phyloP scores from a whole-genome alignment of 1,284 basidiomycete species.

The Kalmanozyma brasiliensis region DNA sequence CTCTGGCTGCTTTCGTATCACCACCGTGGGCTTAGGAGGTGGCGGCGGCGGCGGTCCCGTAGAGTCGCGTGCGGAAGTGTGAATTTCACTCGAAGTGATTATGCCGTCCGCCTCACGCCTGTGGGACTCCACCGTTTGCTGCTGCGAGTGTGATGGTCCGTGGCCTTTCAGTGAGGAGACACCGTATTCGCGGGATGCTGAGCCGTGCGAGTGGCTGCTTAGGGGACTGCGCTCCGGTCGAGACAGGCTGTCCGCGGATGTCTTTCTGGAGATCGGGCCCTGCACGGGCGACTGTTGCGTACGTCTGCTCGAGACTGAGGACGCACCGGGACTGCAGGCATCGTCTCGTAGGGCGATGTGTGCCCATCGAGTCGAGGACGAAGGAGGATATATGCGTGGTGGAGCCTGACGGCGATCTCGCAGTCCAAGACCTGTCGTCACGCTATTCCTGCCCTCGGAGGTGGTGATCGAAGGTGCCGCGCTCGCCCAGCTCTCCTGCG shows the following conservation, averaged over 20 bases:
- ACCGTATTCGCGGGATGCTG: conserved; percentile 7
- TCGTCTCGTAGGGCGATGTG: conserved; percentile 33
- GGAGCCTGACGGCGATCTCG: conserved; percentile 53
- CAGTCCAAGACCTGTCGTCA: conserved; percentile 26
- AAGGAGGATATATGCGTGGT: conserved; percentile 57
- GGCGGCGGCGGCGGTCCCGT: conserved; percentile 39
- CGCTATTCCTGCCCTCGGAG: conserved; percentile 26
- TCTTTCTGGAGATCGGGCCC: conserved; percentile 22
- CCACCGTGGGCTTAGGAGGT: conserved; percentile 33
- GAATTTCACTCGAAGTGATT: conserved; percentile 3
- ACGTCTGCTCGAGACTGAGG: conserved; percentile 9
- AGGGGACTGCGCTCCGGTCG: conserved; percentile 31
- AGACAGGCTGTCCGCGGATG: conserved; percentile 33
- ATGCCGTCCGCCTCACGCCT: background rate
- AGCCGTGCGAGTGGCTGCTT: conserved; percentile 20
- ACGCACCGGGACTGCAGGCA: conserved; percentile 5
- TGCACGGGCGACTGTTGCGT: conserved; percentile 16
- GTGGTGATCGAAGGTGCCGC: conserved; percentile 29
- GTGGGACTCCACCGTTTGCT: conserved; percentile 3
- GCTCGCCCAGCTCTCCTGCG: conserved; percentile 44
- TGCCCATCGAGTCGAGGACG: conserved; percentile 38
- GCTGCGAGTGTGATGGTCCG: background rate
- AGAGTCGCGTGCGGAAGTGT: conserved; percentile 28
- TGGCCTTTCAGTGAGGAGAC: conserved; percentile 1
- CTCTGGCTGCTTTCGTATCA: conserved; percentile 34